Evolutionary conservation across 2,329 filamentous ascomycete genomes (phyloP).

Genomic region (Sporothrix pseudoabietina): DNA sequence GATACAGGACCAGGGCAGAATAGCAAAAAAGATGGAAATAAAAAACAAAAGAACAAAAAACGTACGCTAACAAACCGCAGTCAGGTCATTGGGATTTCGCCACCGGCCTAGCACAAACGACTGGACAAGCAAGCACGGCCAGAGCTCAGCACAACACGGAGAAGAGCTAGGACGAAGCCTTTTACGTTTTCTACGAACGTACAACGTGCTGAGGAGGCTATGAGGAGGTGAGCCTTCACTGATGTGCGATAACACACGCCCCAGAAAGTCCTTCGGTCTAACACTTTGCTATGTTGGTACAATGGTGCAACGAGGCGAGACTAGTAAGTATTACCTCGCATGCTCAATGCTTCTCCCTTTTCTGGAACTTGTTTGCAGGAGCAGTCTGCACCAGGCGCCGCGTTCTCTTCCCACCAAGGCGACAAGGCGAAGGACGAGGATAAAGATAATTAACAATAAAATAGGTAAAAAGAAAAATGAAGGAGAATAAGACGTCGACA

Average conservation of each 20-base stretch:
- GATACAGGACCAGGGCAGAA: background rate
- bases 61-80: background rate
- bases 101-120: background rate
- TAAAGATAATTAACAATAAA: background rate
- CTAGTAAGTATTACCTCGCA: background rate
- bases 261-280: background rate
- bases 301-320: conserved; percentile 1
- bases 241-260: background rate
- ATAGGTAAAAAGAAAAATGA: background rate
- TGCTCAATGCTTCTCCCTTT: background rate
- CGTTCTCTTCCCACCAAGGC: background rate
- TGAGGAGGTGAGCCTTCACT: conserved; percentile 11
- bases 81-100: background rate
- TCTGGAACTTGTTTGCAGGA: background rate
- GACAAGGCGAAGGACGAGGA: background rate
- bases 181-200: too few species aligned
- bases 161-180: background rate
- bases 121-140: background rate
- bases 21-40: background rate
- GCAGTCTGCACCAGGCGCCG: background rate
- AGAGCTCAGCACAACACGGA: background rate
- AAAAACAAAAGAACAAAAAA: background rate
- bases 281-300: background rate
- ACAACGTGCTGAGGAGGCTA: background rate
- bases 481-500: background rate